phyloP scores from a whole-genome alignment of 1,284 basidiomycete genomes.

The Ceratobasidium sp. region DNA sequence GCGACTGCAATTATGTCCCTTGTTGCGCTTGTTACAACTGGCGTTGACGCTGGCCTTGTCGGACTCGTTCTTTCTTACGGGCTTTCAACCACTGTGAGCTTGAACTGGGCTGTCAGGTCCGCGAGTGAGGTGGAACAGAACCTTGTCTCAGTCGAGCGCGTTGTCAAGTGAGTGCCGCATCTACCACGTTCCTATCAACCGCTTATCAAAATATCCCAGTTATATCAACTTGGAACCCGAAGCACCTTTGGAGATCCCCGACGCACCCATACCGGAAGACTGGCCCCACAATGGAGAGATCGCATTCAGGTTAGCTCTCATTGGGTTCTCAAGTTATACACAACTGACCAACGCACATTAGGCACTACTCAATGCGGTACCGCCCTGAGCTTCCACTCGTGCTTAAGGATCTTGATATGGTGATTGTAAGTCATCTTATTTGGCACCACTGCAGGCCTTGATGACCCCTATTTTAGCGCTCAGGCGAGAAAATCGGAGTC shows the following conservation, averaged over 20 bases:
- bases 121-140: conserved; percentile 94
- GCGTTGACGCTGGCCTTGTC: conserved; percentile 84
- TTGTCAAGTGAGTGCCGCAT: conserved; percentile 45
- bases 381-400: conserved; percentile 80
- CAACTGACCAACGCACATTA: conserved; percentile 45
- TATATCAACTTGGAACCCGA: conserved; percentile 80
- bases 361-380: conserved; percentile 82
- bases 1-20: conserved; percentile 75
- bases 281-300: conserved; percentile 85
- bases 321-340: not conserved
- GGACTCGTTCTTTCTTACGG: conserved; percentile 91
- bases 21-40: conserved; percentile 68
- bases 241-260: conserved; percentile 74
- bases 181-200: not conserved
- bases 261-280: conserved; percentile 60
- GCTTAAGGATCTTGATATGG: conserved; percentile 74
- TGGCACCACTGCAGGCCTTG: not conserved
- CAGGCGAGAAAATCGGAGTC: conserved; percentile 81
- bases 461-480: conserved; percentile 21
- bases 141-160: conserved; percentile 86
- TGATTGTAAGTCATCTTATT: conserved; percentile 56
- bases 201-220: conserved; percentile 43
- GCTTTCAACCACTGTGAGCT: conserved; percentile 75
- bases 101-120: conserved; percentile 91
- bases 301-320: conserved; percentile 67